phyloP scores from a whole-genome alignment of 2,329 filamentous ascomycete species.

The Talaromyces atroroseus region DNA sequence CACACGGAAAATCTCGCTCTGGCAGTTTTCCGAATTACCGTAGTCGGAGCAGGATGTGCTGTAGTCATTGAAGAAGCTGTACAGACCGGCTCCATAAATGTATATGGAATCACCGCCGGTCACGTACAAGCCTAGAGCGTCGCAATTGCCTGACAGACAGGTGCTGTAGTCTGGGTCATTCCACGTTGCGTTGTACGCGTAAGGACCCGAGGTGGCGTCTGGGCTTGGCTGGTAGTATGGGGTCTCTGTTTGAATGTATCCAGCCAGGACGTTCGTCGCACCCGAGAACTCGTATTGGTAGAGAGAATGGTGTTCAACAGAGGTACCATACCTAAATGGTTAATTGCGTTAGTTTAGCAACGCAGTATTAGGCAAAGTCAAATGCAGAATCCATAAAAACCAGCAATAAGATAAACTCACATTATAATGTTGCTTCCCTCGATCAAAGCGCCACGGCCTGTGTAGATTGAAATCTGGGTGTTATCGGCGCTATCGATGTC shows the following conservation, averaged over 20 bases:
- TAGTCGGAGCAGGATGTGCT: slow-evolving; percentile 39
- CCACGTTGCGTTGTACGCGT: slow-evolving; percentile 23
- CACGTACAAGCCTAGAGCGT: slow-evolving; percentile 48
- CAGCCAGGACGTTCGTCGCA: slow-evolving; percentile 27
- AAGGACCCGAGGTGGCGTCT: slow-evolving; percentile 28
- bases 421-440: slow-evolving; percentile 40
- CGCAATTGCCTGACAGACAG: slow-evolving; percentile 28
- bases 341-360: not conserved
- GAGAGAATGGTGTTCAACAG: slow-evolving; percentile 43
- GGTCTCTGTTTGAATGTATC: slow-evolving; percentile 37
- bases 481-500: slow-evolving; percentile 49
- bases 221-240: slow-evolving; percentile 38
- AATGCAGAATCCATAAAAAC: not conserved
- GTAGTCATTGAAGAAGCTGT: slow-evolving; percentile 53
- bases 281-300: slow-evolving; percentile 46
- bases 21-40: slow-evolving; percentile 39
- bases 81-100: slow-evolving; percentile 49
- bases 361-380: not conserved
- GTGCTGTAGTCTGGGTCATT: slow-evolving; percentile 33
- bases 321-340: slow-evolving; percentile 33
- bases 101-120: slow-evolving; percentile 39
- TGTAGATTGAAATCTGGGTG: slow-evolving; percentile 49
- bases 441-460: slow-evolving; percentile 48
- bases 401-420: slow-evolving; percentile 23
- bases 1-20: slow-evolving; percentile 45